phyloP scores from a whole-genome alignment of 768 basidiomycete species.

The Candolleomyces eurysporus region DNA sequence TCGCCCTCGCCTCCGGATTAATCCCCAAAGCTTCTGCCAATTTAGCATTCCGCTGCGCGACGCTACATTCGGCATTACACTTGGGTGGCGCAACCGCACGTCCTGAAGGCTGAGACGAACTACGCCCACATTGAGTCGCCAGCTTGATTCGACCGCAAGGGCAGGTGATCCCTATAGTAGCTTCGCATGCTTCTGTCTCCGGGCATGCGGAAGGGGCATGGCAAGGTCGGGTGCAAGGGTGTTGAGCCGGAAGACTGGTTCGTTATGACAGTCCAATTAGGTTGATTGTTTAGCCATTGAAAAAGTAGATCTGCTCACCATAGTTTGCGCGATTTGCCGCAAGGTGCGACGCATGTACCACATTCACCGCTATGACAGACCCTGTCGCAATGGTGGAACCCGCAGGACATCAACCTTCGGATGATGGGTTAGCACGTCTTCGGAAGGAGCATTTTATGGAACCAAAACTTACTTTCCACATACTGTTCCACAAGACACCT shows the following conservation, averaged over 20 bases:
- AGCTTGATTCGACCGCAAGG: conserved; percentile 83
- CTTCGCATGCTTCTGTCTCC: conserved; percentile 74
- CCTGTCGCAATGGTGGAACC: conserved; percentile 85
- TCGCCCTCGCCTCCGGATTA: conserved; percentile 46
- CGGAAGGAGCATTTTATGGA: no score
- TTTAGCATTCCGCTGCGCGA: conserved; percentile 83
- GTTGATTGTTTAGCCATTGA: not conserved
- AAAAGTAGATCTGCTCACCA: conserved; percentile 46
- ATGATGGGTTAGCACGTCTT: no score
- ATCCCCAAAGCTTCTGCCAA: conserved; percentile 94
- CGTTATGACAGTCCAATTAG: not conserved
- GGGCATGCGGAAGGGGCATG: conserved; percentile 88
- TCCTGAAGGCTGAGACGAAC: conserved; percentile 41
- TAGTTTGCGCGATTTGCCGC: conserved; percentile 82
- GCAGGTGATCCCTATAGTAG: conserved; percentile 68
- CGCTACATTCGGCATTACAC: conserved; percentile 80
- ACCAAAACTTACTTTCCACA: conserved; percentile 57
- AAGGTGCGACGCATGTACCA: conserved; percentile 70
- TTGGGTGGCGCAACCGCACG: conserved; percentile 41
- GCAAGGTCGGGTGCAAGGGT: conserved; percentile 76
- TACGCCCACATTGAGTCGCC: conserved; percentile 68
- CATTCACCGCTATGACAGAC: conserved; percentile 83
- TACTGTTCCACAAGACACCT: conserved; percentile 78
- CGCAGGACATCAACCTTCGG: conserved; percentile 60
- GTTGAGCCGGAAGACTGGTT: conserved; percentile 60